Percentiles rank a stretch among this genome's conserved stretches.
phyloP scores from a whole-genome alignment of 352 stramenopile species.

The Lagenidium giganteum region DNA sequence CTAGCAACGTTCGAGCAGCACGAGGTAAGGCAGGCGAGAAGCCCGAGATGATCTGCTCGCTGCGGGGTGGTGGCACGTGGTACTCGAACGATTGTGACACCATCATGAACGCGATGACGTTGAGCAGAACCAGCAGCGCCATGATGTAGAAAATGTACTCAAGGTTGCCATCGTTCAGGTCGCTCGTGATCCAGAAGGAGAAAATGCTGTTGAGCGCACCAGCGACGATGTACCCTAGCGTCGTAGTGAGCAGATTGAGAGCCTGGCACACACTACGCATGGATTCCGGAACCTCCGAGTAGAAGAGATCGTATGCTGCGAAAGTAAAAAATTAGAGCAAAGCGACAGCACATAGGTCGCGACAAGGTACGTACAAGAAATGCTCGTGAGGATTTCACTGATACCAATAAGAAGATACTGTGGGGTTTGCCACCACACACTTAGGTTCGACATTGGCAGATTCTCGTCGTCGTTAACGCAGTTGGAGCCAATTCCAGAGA shows the following conservation, averaged over 20 bases:
- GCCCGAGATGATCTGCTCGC: conserved; percentile 41
- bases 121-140: conserved; percentile 59
- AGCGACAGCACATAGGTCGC: background rate
- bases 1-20: conserved; percentile 34
- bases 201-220: conserved; percentile 85
- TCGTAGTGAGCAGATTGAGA: conserved; percentile 88
- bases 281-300: conserved; percentile 86
- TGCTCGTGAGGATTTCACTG: conserved; percentile 87
- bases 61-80: conserved; percentile 42
- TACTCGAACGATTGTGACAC: conserved; percentile 83
- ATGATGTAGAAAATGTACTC: conserved; percentile 89
- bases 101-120: conserved; percentile 49
- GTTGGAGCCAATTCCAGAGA: conserved; percentile 56
- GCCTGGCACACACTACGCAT: conserved; percentile 90
- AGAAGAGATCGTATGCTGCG: conserved; percentile 88
- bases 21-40: conserved; percentile 61
- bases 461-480: conserved; percentile 56
- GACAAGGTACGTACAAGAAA: conserved; percentile 58
- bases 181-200: conserved; percentile 86
- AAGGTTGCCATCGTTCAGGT: conserved; percentile 88
- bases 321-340: background rate
- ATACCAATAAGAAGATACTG: conserved; percentile 88
- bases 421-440: conserved; percentile 89
- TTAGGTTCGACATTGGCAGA: conserved; percentile 79
- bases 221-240: conserved; percentile 82